These are phyloP conservation scores for Trematosphaeria pertusa DNA, from an alignment of 2,329 filamentous ascomycete genomes.

Conservation along the genomic window DNA sequence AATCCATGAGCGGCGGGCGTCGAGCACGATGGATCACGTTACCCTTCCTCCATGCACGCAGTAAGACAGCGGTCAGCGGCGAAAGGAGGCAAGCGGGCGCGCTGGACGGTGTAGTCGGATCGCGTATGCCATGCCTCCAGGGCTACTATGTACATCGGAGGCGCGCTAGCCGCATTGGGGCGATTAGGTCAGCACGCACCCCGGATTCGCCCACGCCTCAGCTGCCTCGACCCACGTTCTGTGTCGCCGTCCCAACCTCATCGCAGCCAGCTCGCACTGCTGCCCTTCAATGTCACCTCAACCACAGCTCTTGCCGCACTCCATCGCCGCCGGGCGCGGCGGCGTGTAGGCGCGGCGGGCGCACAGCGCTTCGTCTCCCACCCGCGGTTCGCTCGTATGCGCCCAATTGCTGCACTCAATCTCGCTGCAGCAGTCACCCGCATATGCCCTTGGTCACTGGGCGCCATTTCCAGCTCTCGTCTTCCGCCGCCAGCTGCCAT, in stretches of 20 bases:
- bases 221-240: slow-evolving; percentile 23
- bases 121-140: slow-evolving; percentile 29
- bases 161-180: slow-evolving; percentile 30
- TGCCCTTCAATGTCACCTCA: background rate
- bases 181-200: slow-evolving; percentile 31
- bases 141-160: slow-evolving; percentile 31
- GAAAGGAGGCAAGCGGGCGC: slow-evolving; percentile 2
- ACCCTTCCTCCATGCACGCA: slow-evolving; percentile 27
- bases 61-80: slow-evolving; percentile 34
- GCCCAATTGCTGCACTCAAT: slow-evolving; percentile 40
- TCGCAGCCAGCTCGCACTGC: slow-evolving; percentile 12
- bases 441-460: slow-evolving; percentile 43
- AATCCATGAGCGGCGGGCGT: slow-evolving; percentile 30
- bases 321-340: background rate
- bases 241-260: slow-evolving; percentile 13
- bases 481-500: slow-evolving; percentile 26
- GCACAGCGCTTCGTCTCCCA: slow-evolving; percentile 17
- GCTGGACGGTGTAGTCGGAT: too few relatives aligned
- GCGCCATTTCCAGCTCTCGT: slow-evolving; percentile 32
- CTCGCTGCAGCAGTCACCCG: slow-evolving; percentile 48
- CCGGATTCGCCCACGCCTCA: slow-evolving; percentile 9
- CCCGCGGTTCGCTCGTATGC: slow-evolving; percentile 31
- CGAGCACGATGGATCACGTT: slow-evolving; percentile 41
- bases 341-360: slow-evolving; percentile 21
- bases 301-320: slow-evolving; percentile 1